A percentile compares a stretch with the other conserved stretches of the same genome.
These are phyloP conservation scores for Halenospora varia DNA, from an alignment of 495 filamentous ascomycete genomes.

Conservation along the genomic window DNA sequence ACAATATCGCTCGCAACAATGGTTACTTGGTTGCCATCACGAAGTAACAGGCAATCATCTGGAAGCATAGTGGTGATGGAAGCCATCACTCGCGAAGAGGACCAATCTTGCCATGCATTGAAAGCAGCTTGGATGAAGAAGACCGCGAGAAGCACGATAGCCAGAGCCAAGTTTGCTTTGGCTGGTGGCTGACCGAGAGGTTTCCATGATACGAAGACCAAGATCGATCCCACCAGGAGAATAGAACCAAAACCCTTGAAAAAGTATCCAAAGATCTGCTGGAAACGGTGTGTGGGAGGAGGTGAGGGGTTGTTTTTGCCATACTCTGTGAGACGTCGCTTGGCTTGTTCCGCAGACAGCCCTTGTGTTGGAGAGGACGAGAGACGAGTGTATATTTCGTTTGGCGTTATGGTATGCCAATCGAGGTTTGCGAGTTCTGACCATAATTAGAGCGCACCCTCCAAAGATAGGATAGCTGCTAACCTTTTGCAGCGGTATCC, in stretches of 20 bases:
- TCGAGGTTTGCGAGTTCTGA: conserved; percentile 41
- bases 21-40: conserved; percentile 47
- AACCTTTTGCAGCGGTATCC: conserved; percentile 39
- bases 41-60: conserved; percentile 56
- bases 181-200: conserved; percentile 65
- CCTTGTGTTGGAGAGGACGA: conserved; percentile 44
- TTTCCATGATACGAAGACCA: conserved; percentile 67
- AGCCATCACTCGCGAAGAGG: conserved; percentile 58
- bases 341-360: conserved; percentile 44
- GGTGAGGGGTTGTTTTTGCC: conserved; percentile 59
- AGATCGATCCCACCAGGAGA: conserved; percentile 55
- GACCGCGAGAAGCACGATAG: conserved; percentile 59
- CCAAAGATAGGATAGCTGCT: neutral
- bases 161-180: conserved; percentile 60
- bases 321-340: conserved; percentile 46
- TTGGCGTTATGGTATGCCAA: conserved; percentile 52
- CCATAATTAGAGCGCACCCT: neutral
- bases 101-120: conserved; percentile 62
- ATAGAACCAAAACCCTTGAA: conserved; percentile 69
- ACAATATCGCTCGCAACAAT: conserved; percentile 57
- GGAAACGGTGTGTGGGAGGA: conserved; percentile 50
- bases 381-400: conserved; percentile 52
- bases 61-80: conserved; percentile 67
- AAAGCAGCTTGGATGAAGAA: conserved; percentile 68
- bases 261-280: conserved; percentile 60